Evolutionary conservation across 805 yeast genomes (phyloP), one percentile per base, ranked within the genome.

Genomic region (Candida andamanensis): DNA sequence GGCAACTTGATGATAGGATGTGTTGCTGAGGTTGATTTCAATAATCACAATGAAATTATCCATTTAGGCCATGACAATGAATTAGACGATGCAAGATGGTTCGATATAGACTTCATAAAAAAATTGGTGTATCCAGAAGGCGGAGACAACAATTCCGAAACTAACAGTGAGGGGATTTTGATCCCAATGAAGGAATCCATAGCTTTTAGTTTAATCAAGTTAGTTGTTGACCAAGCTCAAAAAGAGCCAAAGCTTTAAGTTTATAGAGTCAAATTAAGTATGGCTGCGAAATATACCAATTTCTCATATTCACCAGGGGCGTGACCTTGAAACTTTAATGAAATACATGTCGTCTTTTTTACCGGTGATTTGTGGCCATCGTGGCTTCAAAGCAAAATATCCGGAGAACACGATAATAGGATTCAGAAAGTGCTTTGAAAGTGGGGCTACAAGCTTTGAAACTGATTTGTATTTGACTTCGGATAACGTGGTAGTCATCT

Each of bases 1-100:
- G 87, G 85, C 0, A 86, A 81, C 52, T 58, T 90, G 46, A 90
- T 90, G 97, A 72, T 90, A 44, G 97, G 97, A 7, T 89, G 97
- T 55, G 54, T 87, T 33, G 96, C 78, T 2, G 57, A 72, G 20
- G 92, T 85, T n/a, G 80, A 80, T 1, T 73, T 77, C 49, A 74
- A 81, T 42, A 83, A 82, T 2, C 54, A 47, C 4, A 78, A 79
- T 46, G 90, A 82, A 47, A 50, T 49, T 7, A 79, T 89, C 41
- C 64, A 79, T 47, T 63, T 86, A 32, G 84, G 78, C 10, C 85
- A 86, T 52, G 98, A 90, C 54, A 77, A 84, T 18, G 98, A 90
- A 58, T 63, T 90, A 33, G 72, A 65, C 15, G 95, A 86, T 50
- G 95, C 95, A 11, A 67, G 76, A 46, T 89, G 97, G 97, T 80